phyloP scores from a whole-genome alignment of 768 basidiomycete species.

The Amanita molliuscula region DNA sequence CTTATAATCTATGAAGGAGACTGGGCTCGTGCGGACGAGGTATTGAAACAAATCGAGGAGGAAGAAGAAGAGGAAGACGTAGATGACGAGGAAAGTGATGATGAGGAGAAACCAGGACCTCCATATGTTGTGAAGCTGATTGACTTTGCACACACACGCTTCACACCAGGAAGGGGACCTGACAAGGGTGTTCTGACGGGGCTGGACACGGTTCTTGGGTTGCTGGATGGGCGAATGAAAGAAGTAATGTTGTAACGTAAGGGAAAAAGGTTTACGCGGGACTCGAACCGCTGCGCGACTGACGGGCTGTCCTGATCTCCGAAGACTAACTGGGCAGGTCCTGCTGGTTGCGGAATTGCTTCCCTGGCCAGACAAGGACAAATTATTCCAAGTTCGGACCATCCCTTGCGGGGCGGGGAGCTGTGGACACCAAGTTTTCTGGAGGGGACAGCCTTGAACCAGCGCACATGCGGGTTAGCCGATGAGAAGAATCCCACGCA shows the following conservation, averaged over 20 bases:
- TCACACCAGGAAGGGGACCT: constrained; percentile 60
- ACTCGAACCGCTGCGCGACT: constrained; percentile 76
- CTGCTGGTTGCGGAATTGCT: constrained; percentile 89
- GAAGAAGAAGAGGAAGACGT: constrained; percentile 26
- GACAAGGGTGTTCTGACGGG: constrained; percentile 46
- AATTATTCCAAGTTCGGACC: constrained; percentile 72
- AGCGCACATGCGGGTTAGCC: constrained; percentile 66
- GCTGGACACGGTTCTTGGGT: constrained; percentile 3
- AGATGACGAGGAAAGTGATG: constrained; percentile 21
- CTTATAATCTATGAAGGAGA: constrained; percentile 67
- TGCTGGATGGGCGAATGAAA: constrained; percentile 13
- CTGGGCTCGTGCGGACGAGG: constrained; percentile 30
- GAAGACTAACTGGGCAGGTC: constrained; percentile 86
- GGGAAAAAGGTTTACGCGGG: constrained; percentile 67
- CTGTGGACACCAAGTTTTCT: constrained; percentile 87
- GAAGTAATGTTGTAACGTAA: constrained; percentile 6
- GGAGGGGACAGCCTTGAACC: constrained; percentile 92
- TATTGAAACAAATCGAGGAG: constrained; percentile 24
- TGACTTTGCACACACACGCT: constrained; percentile 86
- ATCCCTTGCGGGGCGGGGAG: constrained; percentile 52
- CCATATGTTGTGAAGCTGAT: constrained; percentile 71
- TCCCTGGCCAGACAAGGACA: constrained; percentile 80
- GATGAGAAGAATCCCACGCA: constrained; percentile 59
- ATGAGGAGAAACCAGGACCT: constrained; percentile 24
- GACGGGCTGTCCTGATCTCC: constrained; percentile 81